These are phyloP conservation scores for Fusarium marasasianum DNA, from an alignment of 2,329 filamentous ascomycete genomes.

Conservation along the genomic window DNA sequence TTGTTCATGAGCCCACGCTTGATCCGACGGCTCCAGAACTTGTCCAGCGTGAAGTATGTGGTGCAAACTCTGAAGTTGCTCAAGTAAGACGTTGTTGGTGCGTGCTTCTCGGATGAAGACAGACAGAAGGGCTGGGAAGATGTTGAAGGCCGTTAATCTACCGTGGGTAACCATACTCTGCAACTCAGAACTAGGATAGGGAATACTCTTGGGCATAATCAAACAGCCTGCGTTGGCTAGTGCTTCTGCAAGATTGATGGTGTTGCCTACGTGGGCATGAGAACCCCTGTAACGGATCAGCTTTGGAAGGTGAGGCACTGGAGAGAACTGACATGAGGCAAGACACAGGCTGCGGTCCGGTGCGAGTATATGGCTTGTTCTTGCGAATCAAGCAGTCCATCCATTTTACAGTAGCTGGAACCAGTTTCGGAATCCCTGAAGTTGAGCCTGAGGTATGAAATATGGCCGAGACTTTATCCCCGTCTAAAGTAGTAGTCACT, in stretches of 20 bases:
- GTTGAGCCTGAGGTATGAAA: slow-evolving; percentile 11
- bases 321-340: not conserved
- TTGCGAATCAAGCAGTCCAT: slow-evolving; percentile 14
- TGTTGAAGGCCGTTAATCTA: not conserved
- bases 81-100: fast-evolving
- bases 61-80: not conserved
- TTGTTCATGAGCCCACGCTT: not conserved
- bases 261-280: slow-evolving; percentile 6
- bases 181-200: not conserved
- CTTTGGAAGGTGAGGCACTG: fast-evolving
- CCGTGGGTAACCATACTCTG: slow-evolving; percentile 6
- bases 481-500: not conserved
- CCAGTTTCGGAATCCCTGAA: slow-evolving; percentile 1
- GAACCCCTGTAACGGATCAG: not conserved
- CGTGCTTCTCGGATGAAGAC: not conserved
- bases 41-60: slow-evolving; percentile 3
- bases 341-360: not conserved
- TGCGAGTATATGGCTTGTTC: not conserved
- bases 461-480: not conserved
- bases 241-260: not conserved
- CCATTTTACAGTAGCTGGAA: slow-evolving; percentile 1
- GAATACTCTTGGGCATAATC: not conserved
- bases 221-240: not conserved
- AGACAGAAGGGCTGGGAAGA: not conserved
- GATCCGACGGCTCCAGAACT: not conserved